Evolutionary conservation across 208 protist genomes (phyloP).

Genomic region (Angomonas ambiguus): DNA sequence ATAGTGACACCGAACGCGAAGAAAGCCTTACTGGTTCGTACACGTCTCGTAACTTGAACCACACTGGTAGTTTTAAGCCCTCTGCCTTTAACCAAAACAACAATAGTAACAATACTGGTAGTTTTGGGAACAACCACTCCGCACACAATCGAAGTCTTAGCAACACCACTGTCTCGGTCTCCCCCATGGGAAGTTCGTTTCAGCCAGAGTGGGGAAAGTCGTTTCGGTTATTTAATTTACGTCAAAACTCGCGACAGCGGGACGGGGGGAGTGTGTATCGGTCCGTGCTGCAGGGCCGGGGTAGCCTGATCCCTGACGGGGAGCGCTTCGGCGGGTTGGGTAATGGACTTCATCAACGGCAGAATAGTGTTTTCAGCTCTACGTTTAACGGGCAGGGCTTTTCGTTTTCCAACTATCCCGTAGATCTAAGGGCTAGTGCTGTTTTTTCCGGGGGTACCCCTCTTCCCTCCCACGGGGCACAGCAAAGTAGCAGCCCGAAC

Average conservation of each 20-base stretch:
- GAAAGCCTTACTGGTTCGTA: slow-evolving; percentile 5
- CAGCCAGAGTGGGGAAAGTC: slow-evolving; percentile 68
- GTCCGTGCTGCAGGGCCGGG: slow-evolving; percentile 15
- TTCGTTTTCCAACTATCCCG: neutral
- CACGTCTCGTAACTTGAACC: slow-evolving; percentile 19
- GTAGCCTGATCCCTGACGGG: neutral
- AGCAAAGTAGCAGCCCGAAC: slow-evolving; percentile 5
- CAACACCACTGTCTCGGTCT: slow-evolving; percentile 54
- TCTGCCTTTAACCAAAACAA: neutral
- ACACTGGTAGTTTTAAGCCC: slow-evolving; percentile 30
- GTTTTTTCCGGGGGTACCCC: slow-evolving; percentile 5
- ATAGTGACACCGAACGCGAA: slow-evolving; percentile 13
- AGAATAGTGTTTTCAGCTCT: slow-evolving; percentile 15
- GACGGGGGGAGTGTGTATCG: slow-evolving; percentile 34
- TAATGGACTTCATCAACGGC: slow-evolving; percentile 5
- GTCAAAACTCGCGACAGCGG: slow-evolving; percentile 22
- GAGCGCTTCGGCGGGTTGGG: neutral
- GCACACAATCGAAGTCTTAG: slow-evolving; percentile 44
- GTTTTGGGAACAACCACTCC: slow-evolving; percentile 13
- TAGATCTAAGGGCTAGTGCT: slow-evolving; percentile 8
- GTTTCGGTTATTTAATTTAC: slow-evolving; percentile 71
- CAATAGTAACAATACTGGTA: slow-evolving; percentile 22
- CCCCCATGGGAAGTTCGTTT: slow-evolving; percentile 44
- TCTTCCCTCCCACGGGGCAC: neutral
- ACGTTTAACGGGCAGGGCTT: slow-evolving; percentile 10